Conservation (phyloP, 129 eudicot genomes). For the Dittrichia graveolens region DNA sequence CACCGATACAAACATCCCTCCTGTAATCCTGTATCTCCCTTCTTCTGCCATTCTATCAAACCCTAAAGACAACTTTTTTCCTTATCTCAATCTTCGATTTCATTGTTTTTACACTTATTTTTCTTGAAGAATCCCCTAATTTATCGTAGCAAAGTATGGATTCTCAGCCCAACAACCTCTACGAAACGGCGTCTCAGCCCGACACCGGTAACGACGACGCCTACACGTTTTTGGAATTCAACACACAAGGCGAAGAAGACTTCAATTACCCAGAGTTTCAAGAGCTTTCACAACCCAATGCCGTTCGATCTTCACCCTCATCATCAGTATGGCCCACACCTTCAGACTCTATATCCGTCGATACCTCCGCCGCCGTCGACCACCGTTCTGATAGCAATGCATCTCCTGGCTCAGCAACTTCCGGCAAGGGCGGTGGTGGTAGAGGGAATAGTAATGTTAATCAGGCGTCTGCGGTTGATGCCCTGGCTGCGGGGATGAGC, state of each 20-base stretch:
- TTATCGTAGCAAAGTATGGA: constrained; percentile 43
- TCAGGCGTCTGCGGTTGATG: constrained; percentile 72
- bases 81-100: constrained; percentile 26
- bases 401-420: constrained; percentile 45
- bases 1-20: neutral
- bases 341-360: constrained; percentile 53
- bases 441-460: constrained; percentile 30
- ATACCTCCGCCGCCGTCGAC: constrained; percentile 46
- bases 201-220: constrained; percentile 91
- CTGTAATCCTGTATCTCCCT: neutral
- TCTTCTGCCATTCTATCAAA: constrained; percentile 8
- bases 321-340: constrained; percentile 60
- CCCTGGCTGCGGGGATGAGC: constrained; percentile 92
- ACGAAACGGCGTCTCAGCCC: constrained; percentile 97
- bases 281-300: constrained; percentile 72
- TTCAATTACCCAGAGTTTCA: constrained; percentile 73
- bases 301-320: constrained; percentile 44
- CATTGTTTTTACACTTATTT: no score
- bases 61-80: constrained; percentile 27
- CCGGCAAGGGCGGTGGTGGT: constrained; percentile 38
- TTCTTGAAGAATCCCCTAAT: no score
- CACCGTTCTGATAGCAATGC: constrained; percentile 52
- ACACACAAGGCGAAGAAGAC: constrained; percentile 77
- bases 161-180: constrained; percentile 66
- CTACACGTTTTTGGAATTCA: constrained; percentile 87